Evolutionary conservation across 1,284 basidiomycete genomes (phyloP), one percentile per base, ranked within the genome.

Genomic region (Puccinia polysora): DNA sequence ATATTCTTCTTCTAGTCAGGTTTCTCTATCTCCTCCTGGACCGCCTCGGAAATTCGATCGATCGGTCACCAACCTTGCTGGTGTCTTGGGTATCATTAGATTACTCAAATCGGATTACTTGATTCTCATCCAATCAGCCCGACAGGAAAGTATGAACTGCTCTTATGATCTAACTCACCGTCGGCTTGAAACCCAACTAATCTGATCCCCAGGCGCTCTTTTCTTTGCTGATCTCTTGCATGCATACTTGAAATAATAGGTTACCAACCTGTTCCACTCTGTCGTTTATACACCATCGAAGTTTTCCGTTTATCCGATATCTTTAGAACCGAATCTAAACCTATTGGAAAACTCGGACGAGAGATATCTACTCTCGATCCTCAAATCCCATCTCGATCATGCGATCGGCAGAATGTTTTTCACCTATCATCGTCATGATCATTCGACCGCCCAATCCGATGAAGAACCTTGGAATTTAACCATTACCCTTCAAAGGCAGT

Each of bases 51-150:
- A 59, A 49, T 49, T 59, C 32, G 56, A 69, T 52, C 55, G 32
- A 25, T 20, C 30, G 1, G 56, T 69, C 32, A 59, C 34, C n/a
- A 50, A 49, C 60, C 32, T 71, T 5, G 68, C 50, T n/a, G 68
- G 68, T 25, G 18, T 71, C 23, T 50, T 71, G 38, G 68, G 68
- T 8, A 62, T 71, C 3, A 63, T 71, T 18, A 36, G 45, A 28
- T 45, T 71, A 20, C 32, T 62, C 47, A 71, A 71, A 32, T 71
- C 68, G 4, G 68, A 71, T n/a, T 71, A 71, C 34, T 49, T 71
- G 32, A 53, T 63, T 49, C 34, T 71, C 1, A 62, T 71, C 38
- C 55, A 71, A 55, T 62, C 68, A 8, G 68, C 68, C 32, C 56
- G 59, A n/a, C 53, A 71, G 59, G 68, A 30, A 62, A n/a, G 60